Conservation (phyloP, 768 basidiomycete genomes). For the Terana coerulea region DNA sequence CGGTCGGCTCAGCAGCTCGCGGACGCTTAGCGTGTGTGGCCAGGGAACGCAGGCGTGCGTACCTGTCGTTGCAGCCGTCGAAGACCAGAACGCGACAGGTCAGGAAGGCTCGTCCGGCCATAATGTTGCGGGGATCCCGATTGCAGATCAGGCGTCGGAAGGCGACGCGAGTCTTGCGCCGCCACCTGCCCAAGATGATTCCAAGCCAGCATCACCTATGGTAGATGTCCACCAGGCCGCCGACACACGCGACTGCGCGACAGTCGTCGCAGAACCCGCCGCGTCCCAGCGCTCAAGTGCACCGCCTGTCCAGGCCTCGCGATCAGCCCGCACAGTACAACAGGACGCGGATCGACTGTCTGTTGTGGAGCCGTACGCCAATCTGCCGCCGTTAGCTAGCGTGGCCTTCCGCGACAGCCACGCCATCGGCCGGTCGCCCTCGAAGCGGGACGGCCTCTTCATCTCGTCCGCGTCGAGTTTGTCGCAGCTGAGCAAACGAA, state of each 20-base stretch:
- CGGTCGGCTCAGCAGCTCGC: constrained; percentile 10
- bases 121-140: too few relatives aligned
- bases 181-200: too few relatives aligned
- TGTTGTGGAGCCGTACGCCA: constrained; percentile 1
- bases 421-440: constrained; percentile 16
- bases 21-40: background rate
- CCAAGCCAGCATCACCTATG: background rate
- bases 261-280: too few relatives aligned
- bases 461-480: constrained; percentile 5
- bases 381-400: constrained; percentile 21
- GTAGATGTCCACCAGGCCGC: background rate
- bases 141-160: too few relatives aligned
- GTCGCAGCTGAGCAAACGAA: constrained; percentile 5
- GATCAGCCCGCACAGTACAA: background rate
- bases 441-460: constrained; percentile 4
- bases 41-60: background rate
- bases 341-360: background rate
- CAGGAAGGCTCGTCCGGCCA: too few relatives aligned
- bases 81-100: background rate
- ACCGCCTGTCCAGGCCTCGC: background rate
- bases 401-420: constrained; percentile 21
- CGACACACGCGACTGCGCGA: background rate
- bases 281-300: too few relatives aligned
- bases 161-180: background rate
- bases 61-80: background rate